Evolutionary conservation across 768 basidiomycete genomes (phyloP).

Genomic region (Auricularia cornea): DNA sequence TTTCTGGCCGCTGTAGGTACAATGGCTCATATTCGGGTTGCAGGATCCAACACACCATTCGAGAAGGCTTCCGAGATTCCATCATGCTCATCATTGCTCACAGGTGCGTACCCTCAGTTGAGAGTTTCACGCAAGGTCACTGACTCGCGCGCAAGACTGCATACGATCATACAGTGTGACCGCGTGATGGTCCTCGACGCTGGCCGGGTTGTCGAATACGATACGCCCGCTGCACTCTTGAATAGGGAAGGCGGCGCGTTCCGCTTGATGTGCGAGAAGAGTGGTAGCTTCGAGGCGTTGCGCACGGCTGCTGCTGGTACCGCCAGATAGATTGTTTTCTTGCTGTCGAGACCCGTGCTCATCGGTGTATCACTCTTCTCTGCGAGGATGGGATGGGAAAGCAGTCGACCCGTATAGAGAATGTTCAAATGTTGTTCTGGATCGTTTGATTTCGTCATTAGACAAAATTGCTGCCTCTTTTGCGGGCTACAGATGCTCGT

Average conservation of each 20-base stretch:
- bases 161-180: conserved; percentile 27
- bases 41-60: conserved; percentile 60
- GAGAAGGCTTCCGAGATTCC: conserved; percentile 59
- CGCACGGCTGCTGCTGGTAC: not conserved
- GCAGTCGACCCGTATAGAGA: too few relatives aligned
- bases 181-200: conserved; percentile 40
- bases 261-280: conserved; percentile 58
- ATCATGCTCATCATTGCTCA: conserved; percentile 84
- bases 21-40: not conserved
- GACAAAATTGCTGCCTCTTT: too few relatives aligned
- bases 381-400: too few relatives aligned
- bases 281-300: conserved; percentile 18
- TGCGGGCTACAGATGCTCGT: too few relatives aligned
- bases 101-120: conserved; percentile 28
- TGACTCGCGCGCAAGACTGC: not conserved
- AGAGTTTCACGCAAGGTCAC: not conserved
- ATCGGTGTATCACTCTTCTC: too few relatives aligned
- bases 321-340: too few relatives aligned
- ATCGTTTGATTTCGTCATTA: too few relatives aligned
- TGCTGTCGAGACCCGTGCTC: too few relatives aligned
- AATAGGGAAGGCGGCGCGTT: conserved; percentile 48
- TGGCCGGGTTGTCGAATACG: conserved; percentile 71
- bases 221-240: conserved; percentile 51
- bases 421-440: too few relatives aligned
- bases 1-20: conserved; percentile 8